Conservation (phyloP, 208 protist species). For the Porcisia deanei region DNA sequence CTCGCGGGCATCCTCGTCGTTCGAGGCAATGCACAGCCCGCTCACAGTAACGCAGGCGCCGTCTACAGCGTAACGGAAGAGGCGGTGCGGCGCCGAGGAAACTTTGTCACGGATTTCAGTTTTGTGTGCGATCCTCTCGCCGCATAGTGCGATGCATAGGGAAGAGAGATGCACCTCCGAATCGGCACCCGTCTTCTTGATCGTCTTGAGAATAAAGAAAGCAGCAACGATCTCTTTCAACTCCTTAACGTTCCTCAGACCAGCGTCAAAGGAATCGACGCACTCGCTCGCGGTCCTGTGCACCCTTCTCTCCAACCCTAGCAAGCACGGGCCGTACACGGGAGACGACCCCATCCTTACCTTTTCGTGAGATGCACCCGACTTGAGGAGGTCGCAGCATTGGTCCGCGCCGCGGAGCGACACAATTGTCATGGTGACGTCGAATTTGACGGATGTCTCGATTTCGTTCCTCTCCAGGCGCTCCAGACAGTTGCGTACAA, state of each 20-base stretch:
- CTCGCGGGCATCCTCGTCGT: conserved; percentile 37
- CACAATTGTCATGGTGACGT: conserved; percentile 67
- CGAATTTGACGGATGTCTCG: conserved; percentile 51
- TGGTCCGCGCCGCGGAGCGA: conserved; percentile 50
- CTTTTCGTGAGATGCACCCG: conserved; percentile 37
- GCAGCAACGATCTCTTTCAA: conserved; percentile 54
- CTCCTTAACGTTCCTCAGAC: conserved; percentile 44
- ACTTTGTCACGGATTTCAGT: conserved; percentile 68
- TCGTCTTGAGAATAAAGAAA: conserved; percentile 78
- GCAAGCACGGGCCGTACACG: conserved; percentile 76
- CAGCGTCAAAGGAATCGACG: conserved; percentile 46
- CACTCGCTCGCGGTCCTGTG: conserved; percentile 40
- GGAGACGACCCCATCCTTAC: conserved; percentile 64
- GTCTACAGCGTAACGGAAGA: conserved; percentile 79
- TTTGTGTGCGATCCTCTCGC: conserved; percentile 48
- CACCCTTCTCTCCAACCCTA: conserved; percentile 51
- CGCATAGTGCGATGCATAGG: conserved; percentile 58
- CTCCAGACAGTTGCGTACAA: conserved; percentile 52
- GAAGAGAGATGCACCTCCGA: conserved; percentile 76
- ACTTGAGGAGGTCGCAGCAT: conserved; percentile 63
- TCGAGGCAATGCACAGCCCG: conserved; percentile 36
- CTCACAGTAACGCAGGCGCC: conserved; percentile 67
- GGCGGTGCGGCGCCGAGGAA: conserved; percentile 46
- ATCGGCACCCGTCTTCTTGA: conserved; percentile 52
- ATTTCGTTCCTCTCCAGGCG: conserved; percentile 58